Base-by-base conservation (phyloP, 106 monocot species). In the Gastrodia elata region DNA sequence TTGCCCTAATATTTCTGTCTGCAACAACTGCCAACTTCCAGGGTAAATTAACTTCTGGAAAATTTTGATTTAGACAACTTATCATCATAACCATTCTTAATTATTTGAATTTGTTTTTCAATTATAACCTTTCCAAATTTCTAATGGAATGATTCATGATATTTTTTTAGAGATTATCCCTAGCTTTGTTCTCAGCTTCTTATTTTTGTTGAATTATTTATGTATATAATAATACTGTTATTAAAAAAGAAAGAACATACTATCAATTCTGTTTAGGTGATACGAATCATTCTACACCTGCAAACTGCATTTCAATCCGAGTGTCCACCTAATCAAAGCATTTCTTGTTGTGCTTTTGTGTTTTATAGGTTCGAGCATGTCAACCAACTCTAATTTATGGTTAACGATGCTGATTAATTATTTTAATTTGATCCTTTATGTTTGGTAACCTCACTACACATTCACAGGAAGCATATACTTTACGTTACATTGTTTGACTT, bases 1-100 rank as follows among this genome's bases (percentile, higher is more conserved):
- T 49, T 94, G 94, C 65, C 85, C 89, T 28, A 89, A 91, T 89
- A 79, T 77, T 25, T 78, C 85, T 78, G 82, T 91, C 35, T 94
- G 94, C 89, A 94, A 94, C 75, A 94, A 87, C 77, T 94, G 94
- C 71, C 77, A 81, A 35, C 89, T 91, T 78, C 85, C 89, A 38
- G 94, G 94, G 94, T 95, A 91, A 75, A 55, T 39, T 77, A 16
- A 9, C 27, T 70, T 44, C 25, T 27, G 15, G 15, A 27, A 49
- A 35, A 55, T 44, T 25, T 39, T 61, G 6, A 8, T 61, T 61
- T 22, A 58, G 10, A 25, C 8, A 5, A 26, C 27, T 58, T 6
- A 25, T 8, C 27, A 58, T 58, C 26, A 58, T 58, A 5, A 58
- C 27, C 55, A n/a, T 55, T 55, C 57, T 58, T 18, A 58, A 26